Conservation (phyloP, 2,329 filamentous ascomycete genomes). For the Ampelomyces quisqualis region DNA sequence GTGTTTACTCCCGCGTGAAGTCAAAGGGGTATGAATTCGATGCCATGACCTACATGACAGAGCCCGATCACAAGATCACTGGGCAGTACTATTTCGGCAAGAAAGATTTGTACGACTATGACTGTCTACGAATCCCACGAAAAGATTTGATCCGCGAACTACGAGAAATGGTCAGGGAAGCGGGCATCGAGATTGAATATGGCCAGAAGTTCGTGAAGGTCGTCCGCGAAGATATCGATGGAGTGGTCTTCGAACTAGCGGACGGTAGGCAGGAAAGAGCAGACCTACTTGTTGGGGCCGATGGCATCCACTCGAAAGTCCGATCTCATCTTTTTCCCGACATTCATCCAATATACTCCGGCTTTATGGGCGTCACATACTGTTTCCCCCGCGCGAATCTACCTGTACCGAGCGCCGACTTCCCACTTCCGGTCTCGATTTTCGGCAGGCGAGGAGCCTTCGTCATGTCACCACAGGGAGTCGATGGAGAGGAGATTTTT, state of each 20-base stretch:
- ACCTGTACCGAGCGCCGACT: constrained; percentile 6
- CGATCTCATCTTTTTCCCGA: constrained; percentile 53
- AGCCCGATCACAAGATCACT: constrained; percentile 38
- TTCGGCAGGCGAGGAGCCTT: constrained; percentile 41
- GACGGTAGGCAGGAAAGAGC: constrained; percentile 49
- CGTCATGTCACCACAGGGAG: constrained; percentile 43
- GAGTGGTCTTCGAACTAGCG: constrained; percentile 51
- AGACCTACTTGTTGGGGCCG: constrained; percentile 56
- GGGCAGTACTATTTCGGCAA: constrained; percentile 53
- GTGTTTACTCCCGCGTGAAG: constrained; percentile 50
- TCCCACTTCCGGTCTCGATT: constrained; percentile 35
- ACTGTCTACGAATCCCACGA: constrained; percentile 57
- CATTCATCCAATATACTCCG: constrained; percentile 53
- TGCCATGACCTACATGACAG: constrained; percentile 46
- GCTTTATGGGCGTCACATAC: constrained; percentile 48
- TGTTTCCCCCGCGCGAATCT: constrained; percentile 19
- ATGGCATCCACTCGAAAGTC: constrained; percentile 61
- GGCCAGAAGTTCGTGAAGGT: constrained; percentile 52
- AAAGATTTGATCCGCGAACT: constrained; percentile 54
- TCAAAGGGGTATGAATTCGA: constrained; percentile 54
- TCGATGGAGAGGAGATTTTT: constrained; percentile 38
- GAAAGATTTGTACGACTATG: constrained; percentile 53
- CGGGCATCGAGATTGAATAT: constrained; percentile 49
- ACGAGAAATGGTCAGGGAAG: constrained; percentile 42
- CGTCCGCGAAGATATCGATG: constrained; percentile 24